phyloP scores from a whole-genome alignment of 345 rosid genomes.

The Geranium brycei region DNA sequence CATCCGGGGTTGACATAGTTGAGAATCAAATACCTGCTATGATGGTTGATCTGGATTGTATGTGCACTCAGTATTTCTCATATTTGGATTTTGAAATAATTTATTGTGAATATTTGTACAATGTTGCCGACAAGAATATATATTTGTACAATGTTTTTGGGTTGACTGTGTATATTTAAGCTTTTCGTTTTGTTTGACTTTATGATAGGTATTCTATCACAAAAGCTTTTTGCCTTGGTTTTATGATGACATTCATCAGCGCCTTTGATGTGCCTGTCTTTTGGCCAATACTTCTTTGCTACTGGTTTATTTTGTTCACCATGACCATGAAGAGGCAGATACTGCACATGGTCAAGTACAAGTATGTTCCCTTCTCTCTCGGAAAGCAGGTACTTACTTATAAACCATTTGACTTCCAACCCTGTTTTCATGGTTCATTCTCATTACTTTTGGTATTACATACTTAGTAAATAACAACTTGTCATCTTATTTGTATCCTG shows the following conservation, averaged over 20 bases:
- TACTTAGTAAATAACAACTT: neutral
- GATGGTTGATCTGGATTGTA: too few species aligned
- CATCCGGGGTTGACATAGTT: too few species aligned
- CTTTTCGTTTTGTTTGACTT: neutral
- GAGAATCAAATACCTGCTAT: neutral
- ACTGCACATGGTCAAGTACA: conserved; percentile 81
- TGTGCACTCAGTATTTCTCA: too few species aligned
- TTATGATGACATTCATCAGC: conserved; percentile 62
- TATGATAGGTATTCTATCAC: conserved; percentile 53
- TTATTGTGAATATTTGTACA: neutral
- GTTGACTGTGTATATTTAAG: conserved; percentile 1
- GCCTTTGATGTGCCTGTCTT: conserved; percentile 9
- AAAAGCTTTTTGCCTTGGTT: conserved; percentile 64
- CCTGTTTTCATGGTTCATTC: neutral
- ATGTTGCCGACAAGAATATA: too few species aligned
- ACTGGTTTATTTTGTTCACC: too few species aligned
- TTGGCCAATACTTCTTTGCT: conserved; percentile 77
- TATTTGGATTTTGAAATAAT: neutral
- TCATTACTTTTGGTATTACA: neutral
- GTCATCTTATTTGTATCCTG: conserved; percentile 1
- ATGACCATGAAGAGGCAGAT: conserved; percentile 29
- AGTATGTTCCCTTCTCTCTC: too few species aligned
- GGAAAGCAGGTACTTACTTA: too few species aligned
- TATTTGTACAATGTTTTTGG: neutral
- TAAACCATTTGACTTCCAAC: too few species aligned